Base-by-base conservation (phyloP, 148 eudicot genomes). In the Silene latifolia region DNA sequence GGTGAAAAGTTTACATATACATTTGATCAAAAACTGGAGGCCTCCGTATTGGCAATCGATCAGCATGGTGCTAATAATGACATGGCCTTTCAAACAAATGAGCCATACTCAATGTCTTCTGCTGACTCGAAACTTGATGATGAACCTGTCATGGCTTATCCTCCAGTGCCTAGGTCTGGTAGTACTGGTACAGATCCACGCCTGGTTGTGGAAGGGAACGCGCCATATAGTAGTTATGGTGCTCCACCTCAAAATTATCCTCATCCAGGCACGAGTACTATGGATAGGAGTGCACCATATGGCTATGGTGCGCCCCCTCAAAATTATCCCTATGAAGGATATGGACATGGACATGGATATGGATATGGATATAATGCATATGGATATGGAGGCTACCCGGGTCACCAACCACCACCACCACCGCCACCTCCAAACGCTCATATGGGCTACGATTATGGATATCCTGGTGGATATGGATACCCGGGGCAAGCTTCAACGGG, bases 1-100 rank as follows among this genome's bases (percentile, higher is more conserved):
- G 89, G 92, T 0, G 86, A 87, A 0, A 90, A 82, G 8, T 85
- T 77, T 25, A 73, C 75, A 4, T 51, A 74, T 15, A 63, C 60
- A 5, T 19, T 77, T 11, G 75, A 80, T 3, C 67, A 35, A 47
- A 75, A 69, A 57, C 32, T 75, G 4, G 80, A 84, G 20, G 21
- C 39, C 5, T 8, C 3, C 11, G 44, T 0, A 6, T 51, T 70
- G 42, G 44, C 42, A 23, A 13, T 70, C 19, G 46, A 8, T 32
- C 35, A 32, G 35, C 35, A 32, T 2, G 27, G 11, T 51, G 60
- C 61, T 25, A 24, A 53, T 24, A 60, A 53, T 5, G 1, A 32
- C 73, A 10, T 32, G 35, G 61, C 0, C 5, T 51, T 25, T 3
- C 10, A 11, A 44, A 21, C n/a, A 42, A 42, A 42, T 7, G 57